Conservation (phyloP, 306 rosid species). For the Pachyrhizus erosus region DNA sequence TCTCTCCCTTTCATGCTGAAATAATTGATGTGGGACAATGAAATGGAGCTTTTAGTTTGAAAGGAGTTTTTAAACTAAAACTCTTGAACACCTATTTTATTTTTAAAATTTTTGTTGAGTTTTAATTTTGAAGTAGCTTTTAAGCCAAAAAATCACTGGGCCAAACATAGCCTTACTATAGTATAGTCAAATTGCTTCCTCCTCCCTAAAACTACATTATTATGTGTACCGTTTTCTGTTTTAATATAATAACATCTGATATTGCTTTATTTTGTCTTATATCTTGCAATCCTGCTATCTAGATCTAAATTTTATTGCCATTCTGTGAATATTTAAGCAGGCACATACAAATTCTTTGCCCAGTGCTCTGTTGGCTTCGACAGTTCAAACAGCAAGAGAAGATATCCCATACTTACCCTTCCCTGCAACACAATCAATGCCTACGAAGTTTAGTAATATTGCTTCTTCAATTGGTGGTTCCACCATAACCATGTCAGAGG, state of each 20-base stretch:
- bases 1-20: background rate
- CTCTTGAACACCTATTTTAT: background rate
- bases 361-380: constrained; percentile 67
- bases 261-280: background rate
- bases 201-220: background rate
- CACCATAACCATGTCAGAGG: constrained; percentile 84
- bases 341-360: constrained; percentile 81
- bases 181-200: background rate
- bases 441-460: constrained; percentile 67
- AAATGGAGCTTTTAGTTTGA: background rate
- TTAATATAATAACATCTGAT: background rate
- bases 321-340: constrained; percentile 51
- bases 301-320: constrained; percentile 19
- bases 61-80: background rate
- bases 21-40: background rate
- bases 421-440: constrained; percentile 72
- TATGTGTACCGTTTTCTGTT: background rate
- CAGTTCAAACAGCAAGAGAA: constrained; percentile 73
- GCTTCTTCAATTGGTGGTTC: constrained; percentile 82
- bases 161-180: background rate
- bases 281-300: background rate
- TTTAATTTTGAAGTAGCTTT: background rate
- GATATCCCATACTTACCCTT: constrained; percentile 85
- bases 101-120: background rate
- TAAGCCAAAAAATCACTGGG: background rate